Percentiles rank a stretch among this genome's conserved stretches.
phyloP scores from a whole-genome alignment of 2,329 filamentous ascomycete genomes.

The Fusarium incarnatum region DNA sequence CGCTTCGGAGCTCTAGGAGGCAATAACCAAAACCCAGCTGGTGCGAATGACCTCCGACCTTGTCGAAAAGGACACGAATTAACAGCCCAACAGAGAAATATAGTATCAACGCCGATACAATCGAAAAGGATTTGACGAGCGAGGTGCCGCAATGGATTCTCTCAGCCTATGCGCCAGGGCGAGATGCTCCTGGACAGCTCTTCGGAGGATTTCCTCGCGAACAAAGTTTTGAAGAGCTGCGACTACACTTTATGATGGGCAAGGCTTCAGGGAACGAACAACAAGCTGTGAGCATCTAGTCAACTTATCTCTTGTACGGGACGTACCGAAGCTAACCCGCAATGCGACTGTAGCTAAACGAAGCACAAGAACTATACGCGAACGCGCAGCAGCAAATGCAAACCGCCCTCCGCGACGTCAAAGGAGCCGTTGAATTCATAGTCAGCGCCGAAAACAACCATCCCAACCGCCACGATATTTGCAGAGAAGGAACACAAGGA shows the following conservation, averaged over 20 bases:
- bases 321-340: constrained; percentile 31
- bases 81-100: constrained; percentile 54
- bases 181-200: constrained; percentile 81
- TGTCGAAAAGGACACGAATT: constrained; percentile 11
- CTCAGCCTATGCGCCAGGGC: constrained; percentile 84
- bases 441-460: constrained; percentile 74
- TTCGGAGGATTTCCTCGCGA: constrained; percentile 84
- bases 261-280: constrained; percentile 69
- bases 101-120: constrained; percentile 66
- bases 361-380: constrained; percentile 70
- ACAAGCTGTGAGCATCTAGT: constrained; percentile 58
- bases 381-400: constrained; percentile 79
- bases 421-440: constrained; percentile 79
- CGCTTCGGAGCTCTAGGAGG: constrained; percentile 66
- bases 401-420: constrained; percentile 73
- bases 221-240: constrained; percentile 89
- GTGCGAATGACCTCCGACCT: constrained; percentile 21
- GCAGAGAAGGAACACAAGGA: constrained; percentile 60
- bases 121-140: constrained; percentile 74
- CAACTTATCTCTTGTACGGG: background rate
- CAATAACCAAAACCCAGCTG: constrained; percentile 37
- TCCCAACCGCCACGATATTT: constrained; percentile 78
- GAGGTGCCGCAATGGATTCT: constrained; percentile 87
- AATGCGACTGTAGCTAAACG: constrained; percentile 61
- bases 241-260: constrained; percentile 75